Base-by-base conservation (phyloP, 345 rosid genomes). In the Carallia pectinifolia region DNA sequence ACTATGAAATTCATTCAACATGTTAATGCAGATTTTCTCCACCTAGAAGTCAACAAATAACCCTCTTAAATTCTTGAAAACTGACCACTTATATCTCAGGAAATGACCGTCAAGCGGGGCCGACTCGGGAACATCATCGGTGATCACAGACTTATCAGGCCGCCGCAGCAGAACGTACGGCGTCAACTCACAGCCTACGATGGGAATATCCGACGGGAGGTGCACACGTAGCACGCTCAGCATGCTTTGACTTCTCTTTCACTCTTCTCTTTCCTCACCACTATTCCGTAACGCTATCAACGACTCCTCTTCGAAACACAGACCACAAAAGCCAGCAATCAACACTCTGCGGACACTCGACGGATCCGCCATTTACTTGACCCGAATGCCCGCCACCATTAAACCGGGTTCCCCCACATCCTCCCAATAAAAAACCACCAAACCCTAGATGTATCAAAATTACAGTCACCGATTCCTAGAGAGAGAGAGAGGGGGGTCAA, bases 191-290 rank as follows among this genome's bases (percentile, higher is more conserved):
- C 97, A 90, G 81, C 98, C 98, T 72, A 94, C 98, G 74, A 91
- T 90, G 67, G 98, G 98, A 15, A 91, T 91, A 78, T 94, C 98
- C 76, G 98, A 91, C 50, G 97, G 96, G 76, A 94, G 88, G 83
- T 91, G 96, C 81, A 91, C 96, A 34, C 97, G 87, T 65, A 90
- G 78, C 88, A 94, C 92, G 75, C 89, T 90, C 87, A 94, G 93
- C 97, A 94, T 94, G 83, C 91, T 82, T 88, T 74, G 64, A 53
- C 44, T 68, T 56, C 31, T 53, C 55, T 39, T 67, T 77, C 78
- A 81, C 74, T 76, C 74, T 77, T 78, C 77, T 55, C 70, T 81
- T 62, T 70, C 71, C 67, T 77, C 77, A 76, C 79, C 69, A 68
- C 80, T 23, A 23, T 23, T 72, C 64, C 6, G 80, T 36, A 78